Evolutionary conservation across 441 rosid species (phyloP), one percentile per base, ranked within the genome.

Genomic region (Theobroma grandiflorum): DNA sequence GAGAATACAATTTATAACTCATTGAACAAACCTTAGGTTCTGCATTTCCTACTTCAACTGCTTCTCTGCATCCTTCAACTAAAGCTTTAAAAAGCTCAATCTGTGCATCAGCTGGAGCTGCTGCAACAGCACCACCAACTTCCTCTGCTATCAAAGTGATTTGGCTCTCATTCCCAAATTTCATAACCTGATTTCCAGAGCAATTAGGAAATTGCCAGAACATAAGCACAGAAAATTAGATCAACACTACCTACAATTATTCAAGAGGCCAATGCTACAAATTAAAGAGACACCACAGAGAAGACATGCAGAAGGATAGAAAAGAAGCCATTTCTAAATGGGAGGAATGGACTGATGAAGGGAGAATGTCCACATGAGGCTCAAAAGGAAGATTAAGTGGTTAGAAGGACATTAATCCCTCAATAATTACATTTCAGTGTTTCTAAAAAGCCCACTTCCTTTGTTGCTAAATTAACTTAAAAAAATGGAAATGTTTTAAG

Each of bases 31-130:
- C 99, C 98, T 95, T 97, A 11, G 93, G 88, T 59, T 97, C 98
- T 75, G 82, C 78, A 85, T 79, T 86, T 84, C 85, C 98, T 50
- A 79, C 79, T 72, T 94, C 89, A 73, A 91, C 90, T 55, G 99
- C 97, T 86, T 92, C 96, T 63, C 82, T 87, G 84, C 99, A 94
- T 55, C 99, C 99, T 50, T 95, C 97, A 76, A 97, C 79, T 85
- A 97, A 84, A 79, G 94, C 86, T 85, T 92, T 90, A 86, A 93
- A 94, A 82, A 97, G 98, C 87, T 97, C 99, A 82, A 93, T 86
- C 85, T 92, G 98, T 71, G 95, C 94, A 71, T 91, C 96, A 74
- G 84, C 90, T 64, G 97, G 90, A 83, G 98, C 97, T 65, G 93
- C 84, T 77, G 84, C 92, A 81, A 95, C 80, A 76, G 91, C 86